Conservation (phyloP, 169 alveolate genomes). For the Babesia caballi region DNA sequence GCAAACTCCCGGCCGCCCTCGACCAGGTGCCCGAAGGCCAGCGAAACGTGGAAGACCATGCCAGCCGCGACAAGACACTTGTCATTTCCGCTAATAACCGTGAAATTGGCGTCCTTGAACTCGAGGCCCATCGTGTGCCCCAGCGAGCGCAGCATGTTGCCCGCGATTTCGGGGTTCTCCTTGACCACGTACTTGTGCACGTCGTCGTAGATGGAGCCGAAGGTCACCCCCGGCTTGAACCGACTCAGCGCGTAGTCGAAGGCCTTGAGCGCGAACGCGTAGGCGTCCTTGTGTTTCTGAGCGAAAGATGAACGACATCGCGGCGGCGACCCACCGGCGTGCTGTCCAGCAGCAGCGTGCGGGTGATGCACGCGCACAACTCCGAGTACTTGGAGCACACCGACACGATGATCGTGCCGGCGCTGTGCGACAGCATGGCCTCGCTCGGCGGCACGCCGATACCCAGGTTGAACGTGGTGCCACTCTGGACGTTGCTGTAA, state of each 20-base stretch:
- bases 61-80: conserved; percentile 67
- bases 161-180: conserved; percentile 58
- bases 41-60: conserved; percentile 80
- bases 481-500: conserved; percentile 79
- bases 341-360: conserved; percentile 75
- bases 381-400: conserved; percentile 74
- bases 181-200: conserved; percentile 55
- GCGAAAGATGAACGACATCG: background rate
- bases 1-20: conserved; percentile 75
- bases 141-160: conserved; percentile 73
- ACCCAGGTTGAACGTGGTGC: conserved; percentile 63
- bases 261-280: conserved; percentile 63
- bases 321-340: conserved; percentile 30
- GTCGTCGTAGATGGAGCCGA: conserved; percentile 64
- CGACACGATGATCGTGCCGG: conserved; percentile 74
- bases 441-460: conserved; percentile 70
- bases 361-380: conserved; percentile 71
- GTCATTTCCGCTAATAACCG: conserved; percentile 33
- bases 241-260: conserved; percentile 63
- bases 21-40: conserved; percentile 79
- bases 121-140: conserved; percentile 88
- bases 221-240: conserved; percentile 59
- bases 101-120: conserved; percentile 72
- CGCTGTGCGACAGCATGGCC: conserved; percentile 68
- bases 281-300: conserved; percentile 70